Evolutionary conservation across 2,329 filamentous ascomycete species (phyloP).

Genomic region (Fusarium euwallaceae): DNA sequence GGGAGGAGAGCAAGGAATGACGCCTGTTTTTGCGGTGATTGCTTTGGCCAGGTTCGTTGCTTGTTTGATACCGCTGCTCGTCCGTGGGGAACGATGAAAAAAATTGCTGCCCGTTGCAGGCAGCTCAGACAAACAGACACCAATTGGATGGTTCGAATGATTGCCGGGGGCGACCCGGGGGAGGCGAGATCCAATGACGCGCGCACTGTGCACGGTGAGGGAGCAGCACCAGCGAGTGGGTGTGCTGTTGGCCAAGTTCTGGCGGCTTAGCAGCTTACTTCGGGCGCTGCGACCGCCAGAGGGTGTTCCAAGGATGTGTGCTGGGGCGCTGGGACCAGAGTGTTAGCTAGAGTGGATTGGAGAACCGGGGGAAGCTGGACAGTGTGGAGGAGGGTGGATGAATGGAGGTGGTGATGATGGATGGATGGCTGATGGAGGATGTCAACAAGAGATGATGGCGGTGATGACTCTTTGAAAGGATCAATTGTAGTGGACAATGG

Average conservation of each 20-base stretch:
- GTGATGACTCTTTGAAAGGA: slow-evolving; percentile 18
- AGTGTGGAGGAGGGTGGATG: slow-evolving; percentile 35
- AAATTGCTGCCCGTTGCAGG: slow-evolving; percentile 17
- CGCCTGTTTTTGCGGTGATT: slow-evolving; percentile 13
- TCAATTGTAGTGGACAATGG: slow-evolving; percentile 15
- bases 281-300: slow-evolving; percentile 35
- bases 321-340: slow-evolving; percentile 26
- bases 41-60: slow-evolving; percentile 16
- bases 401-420: slow-evolving; percentile 40
- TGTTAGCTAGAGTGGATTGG: slow-evolving; percentile 29
- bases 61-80: slow-evolving; percentile 24
- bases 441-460: slow-evolving; percentile 24
- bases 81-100: slow-evolving; percentile 22
- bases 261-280: slow-evolving; percentile 27
- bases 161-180: slow-evolving; percentile 39
- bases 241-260: slow-evolving; percentile 17
- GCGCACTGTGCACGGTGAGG: slow-evolving; percentile 33
- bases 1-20: neutral
- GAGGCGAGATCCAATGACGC: slow-evolving; percentile 40
- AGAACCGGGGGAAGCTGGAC: slow-evolving; percentile 31
- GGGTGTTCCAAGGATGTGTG: slow-evolving; percentile 16
- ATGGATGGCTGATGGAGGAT: slow-evolving; percentile 19
- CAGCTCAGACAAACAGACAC: slow-evolving; percentile 25
- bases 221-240: slow-evolving; percentile 21
- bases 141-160: slow-evolving; percentile 35